Base-by-base conservation (phyloP, 2,329 filamentous ascomycete species). In the Paramyrothecium roridum region DNA sequence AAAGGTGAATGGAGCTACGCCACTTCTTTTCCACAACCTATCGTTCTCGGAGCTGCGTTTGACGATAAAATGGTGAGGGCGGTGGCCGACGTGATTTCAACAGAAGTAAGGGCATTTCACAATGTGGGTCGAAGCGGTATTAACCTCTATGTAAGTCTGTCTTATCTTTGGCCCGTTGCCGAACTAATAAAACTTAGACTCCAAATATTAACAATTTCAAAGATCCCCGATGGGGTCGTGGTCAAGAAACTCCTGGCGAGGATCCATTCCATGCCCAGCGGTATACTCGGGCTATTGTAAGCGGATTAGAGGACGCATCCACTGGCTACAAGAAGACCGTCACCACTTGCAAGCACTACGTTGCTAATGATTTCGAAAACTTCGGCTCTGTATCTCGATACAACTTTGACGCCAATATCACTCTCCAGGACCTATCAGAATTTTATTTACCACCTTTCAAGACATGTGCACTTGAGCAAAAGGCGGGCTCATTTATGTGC, bases 361-460 rank as follows among this genome's bases (percentile, higher is more conserved):
- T 79, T 0, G 82, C 75, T 0, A 84, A 85, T 60, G 82, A 85
- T 61, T 65, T 82, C 2, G 82, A 84, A 61, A 54, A 63, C 26
- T 80, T 76, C 73, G 52, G 55, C 37, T 56, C 50, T 22, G 50
- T 53, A 17, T 53, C 56, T 47, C 70, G 79, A 10, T 75, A 80
- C 67, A 76, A 79, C 19, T 86, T 83, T 56, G 74, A 87, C 63
- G 79, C 84, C 11, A 72, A 77, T 16, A 80, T 87, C 56, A 73
- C 75, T 13, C 72, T 76, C 45, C 86, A 88, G 60, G 86, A 90
- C 57, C 70, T 89, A 2, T 76, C 80, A 0, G 86, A 88, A 63
- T 89, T 88, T 69, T 89, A 87, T 62, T 75, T 86, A 37, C 84
- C 82, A 0, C 80, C 85, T 0, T 89, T 90, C 70, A 76, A 85